phyloP scores from a whole-genome alignment of 129 eudicot genomes.

The Gnaphalium uliginosum region DNA sequence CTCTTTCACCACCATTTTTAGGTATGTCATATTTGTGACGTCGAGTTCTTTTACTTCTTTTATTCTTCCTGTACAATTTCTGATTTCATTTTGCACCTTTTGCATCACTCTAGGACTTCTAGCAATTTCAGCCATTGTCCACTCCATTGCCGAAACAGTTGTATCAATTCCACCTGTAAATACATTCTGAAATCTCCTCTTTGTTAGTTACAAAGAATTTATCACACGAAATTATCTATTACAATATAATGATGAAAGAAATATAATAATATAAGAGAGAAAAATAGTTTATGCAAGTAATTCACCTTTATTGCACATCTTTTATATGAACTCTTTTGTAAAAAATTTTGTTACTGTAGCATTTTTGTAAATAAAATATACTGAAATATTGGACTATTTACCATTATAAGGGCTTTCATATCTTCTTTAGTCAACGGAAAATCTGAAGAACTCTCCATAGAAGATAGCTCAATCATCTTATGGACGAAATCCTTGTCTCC shows the following conservation, averaged over 20 bases:
- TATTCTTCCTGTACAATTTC: slow-evolving; percentile 22
- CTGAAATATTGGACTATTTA: neutral
- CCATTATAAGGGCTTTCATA: slow-evolving; percentile 29
- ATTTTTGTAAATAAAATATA: neutral
- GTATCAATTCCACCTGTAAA: slow-evolving; percentile 61
- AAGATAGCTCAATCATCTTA: slow-evolving; percentile 22
- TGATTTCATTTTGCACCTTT: slow-evolving; percentile 48
- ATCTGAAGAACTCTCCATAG: neutral
- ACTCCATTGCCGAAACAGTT: slow-evolving; percentile 39
- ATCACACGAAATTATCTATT: too few relatives aligned
- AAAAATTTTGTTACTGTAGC: neutral
- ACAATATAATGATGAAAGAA: too few relatives aligned
- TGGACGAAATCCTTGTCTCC: slow-evolving; percentile 27
- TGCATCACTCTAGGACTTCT: slow-evolving; percentile 43
- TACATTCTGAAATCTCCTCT: too few relatives aligned
- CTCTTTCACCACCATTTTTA: slow-evolving; percentile 65
- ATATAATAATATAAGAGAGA: too few relatives aligned
- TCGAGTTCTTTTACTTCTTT: slow-evolving; percentile 33
- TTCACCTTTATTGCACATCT: too few relatives aligned
- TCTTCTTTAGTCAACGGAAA: slow-evolving; percentile 20
- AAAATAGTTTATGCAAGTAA: too few relatives aligned
- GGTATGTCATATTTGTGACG: slow-evolving; percentile 47
- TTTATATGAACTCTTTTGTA: too few relatives aligned
- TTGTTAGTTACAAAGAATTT: too few relatives aligned
- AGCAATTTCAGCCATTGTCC: slow-evolving; percentile 74